phyloP scores from a whole-genome alignment of 108 stramenopile species.

The Stephanodiscus minutulus region DNA sequence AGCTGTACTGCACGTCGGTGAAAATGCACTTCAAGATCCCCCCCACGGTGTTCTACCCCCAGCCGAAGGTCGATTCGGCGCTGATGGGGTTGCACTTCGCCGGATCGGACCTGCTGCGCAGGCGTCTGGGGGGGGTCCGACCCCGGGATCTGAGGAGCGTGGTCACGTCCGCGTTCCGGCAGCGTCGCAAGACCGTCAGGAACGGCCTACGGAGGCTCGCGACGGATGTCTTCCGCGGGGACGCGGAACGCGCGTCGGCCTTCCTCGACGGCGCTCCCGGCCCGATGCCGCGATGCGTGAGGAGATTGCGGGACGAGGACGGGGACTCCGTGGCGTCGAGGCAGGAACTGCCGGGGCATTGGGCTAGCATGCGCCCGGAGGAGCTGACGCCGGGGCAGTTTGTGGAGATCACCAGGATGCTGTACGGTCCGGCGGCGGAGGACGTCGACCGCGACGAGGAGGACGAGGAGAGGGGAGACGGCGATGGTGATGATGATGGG shows the following conservation, averaged over 20 bases:
- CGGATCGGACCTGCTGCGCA: slow-evolving; percentile 56
- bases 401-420: slow-evolving; percentile 85
- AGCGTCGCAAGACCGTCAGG: slow-evolving; percentile 94
- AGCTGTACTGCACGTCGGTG: slow-evolving; percentile 79
- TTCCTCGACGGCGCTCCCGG: slow-evolving; percentile 58
- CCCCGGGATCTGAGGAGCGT: slow-evolving; percentile 81
- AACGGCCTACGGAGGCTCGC: slow-evolving; percentile 86
- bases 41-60: slow-evolving; percentile 96
- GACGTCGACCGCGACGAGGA: slow-evolving; percentile 21
- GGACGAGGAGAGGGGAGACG: slow-evolving; percentile 28
- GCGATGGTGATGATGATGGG: slow-evolving; percentile 30
- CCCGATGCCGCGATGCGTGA: slow-evolving; percentile 60
- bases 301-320: slow-evolving; percentile 33
- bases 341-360: slow-evolving; percentile 80
- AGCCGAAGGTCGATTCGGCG: slow-evolving; percentile 95
- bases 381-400: slow-evolving; percentile 92
- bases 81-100: slow-evolving; percentile 92
- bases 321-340: slow-evolving; percentile 75
- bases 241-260: slow-evolving; percentile 40
- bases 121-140: slow-evolving; percentile 77
- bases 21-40: slow-evolving; percentile 95
- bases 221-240: slow-evolving; percentile 41
- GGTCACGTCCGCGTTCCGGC: slow-evolving; percentile 89
- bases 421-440: slow-evolving; percentile 59
- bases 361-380: slow-evolving; percentile 91